Conservation (phyloP, 148 eudicot genomes). For the Chenopodium formosanum region DNA sequence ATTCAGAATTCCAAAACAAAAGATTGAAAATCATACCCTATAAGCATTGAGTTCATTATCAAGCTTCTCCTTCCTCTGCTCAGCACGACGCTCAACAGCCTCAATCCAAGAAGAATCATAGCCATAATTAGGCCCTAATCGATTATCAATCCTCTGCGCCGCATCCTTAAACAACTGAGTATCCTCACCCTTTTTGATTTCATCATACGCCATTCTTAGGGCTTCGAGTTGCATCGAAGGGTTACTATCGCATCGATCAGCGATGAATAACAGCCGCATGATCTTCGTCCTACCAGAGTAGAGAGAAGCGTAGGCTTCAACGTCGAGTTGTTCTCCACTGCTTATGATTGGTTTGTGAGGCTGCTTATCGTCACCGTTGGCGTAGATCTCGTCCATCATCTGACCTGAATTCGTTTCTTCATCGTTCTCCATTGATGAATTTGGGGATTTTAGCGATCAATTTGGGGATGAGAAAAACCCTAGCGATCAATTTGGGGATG, state of each 20-base stretch:
- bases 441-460: neutral
- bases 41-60: conserved; percentile 92
- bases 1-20: neutral
- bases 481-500: conserved; percentile 3
- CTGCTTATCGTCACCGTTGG: conserved; percentile 23
- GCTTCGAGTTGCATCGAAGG: conserved; percentile 63
- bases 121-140: conserved; percentile 53
- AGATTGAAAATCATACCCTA: conserved; percentile 40
- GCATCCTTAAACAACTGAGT: conserved; percentile 66
- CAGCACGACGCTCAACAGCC: conserved; percentile 66
- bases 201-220: conserved; percentile 83
- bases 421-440: conserved; percentile 29
- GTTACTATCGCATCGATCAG: conserved; percentile 47
- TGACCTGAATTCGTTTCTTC: conserved; percentile 18
- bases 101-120: conserved; percentile 60
- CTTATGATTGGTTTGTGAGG: conserved; percentile 43
- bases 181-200: conserved; percentile 81
- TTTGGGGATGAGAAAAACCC: conserved; percentile 1
- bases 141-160: conserved; percentile 56
- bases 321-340: conserved; percentile 72
- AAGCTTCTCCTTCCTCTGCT: conserved; percentile 76
- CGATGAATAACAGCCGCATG: conserved; percentile 71
- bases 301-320: conserved; percentile 78
- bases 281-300: conserved; percentile 84
- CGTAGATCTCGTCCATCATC: conserved; percentile 32